Conservation (phyloP, 352 stramenopile genomes). For the Phytophthora kernoviae region DNA sequence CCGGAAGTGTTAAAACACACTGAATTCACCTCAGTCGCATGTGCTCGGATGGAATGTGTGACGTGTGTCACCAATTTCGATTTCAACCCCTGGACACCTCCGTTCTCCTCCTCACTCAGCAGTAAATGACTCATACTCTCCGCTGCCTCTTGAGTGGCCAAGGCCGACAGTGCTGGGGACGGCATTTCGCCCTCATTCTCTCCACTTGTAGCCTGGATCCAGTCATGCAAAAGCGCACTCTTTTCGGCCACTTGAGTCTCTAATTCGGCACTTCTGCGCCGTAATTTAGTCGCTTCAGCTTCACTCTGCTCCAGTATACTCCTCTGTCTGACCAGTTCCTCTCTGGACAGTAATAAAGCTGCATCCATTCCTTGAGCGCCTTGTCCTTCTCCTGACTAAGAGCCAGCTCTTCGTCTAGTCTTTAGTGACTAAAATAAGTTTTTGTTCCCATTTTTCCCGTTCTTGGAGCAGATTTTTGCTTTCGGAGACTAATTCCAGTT, state of each 20-base stretch:
- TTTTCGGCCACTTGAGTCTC: constrained; percentile 67
- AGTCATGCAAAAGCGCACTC: constrained; percentile 65
- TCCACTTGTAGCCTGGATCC: constrained; percentile 52
- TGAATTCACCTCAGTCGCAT: constrained; percentile 86
- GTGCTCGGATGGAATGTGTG: constrained; percentile 67
- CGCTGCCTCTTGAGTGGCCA: constrained; percentile 51
- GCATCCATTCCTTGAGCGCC: constrained; percentile 69
- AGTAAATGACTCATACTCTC: constrained; percentile 53
- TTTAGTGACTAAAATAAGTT: constrained; percentile 63
- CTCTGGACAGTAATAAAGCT: constrained; percentile 44
- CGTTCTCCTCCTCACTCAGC: constrained; percentile 25
- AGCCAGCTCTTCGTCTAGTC: constrained; percentile 65
- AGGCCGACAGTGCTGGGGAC: constrained; percentile 19
- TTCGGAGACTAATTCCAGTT: constrained; percentile 70
- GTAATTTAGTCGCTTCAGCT: constrained; percentile 41
- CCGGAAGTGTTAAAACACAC: constrained; percentile 85
- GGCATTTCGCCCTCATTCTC: constrained; percentile 6
- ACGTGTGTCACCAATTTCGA: constrained; percentile 43
- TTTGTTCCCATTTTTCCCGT: constrained; percentile 58
- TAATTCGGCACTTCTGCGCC: constrained; percentile 44
- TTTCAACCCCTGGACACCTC: constrained; percentile 16
- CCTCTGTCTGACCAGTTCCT: constrained; percentile 69
- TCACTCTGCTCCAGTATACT: constrained; percentile 59
- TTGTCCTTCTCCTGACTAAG: constrained; percentile 72
- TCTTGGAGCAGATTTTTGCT: constrained; percentile 77